Conservation (phyloP, 805 yeast species). For the Ogataea henricii region DNA sequence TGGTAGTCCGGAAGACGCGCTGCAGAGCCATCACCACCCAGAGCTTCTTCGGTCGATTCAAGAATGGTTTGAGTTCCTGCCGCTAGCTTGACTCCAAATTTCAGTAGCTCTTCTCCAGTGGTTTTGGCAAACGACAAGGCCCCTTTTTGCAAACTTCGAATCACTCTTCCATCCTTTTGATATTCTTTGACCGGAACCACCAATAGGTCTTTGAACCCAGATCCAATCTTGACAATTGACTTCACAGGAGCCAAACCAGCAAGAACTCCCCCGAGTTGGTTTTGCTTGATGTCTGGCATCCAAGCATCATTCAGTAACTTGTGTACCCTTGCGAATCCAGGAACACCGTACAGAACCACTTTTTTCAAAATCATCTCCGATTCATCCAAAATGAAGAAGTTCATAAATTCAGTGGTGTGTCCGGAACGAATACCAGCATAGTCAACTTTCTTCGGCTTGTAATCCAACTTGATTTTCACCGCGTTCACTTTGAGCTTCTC, state of each 20-base stretch:
- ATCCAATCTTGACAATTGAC: constrained; percentile 74
- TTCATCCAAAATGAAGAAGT: constrained; percentile 86
- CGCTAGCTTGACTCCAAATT: constrained; percentile 81
- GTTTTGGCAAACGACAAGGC: constrained; percentile 71
- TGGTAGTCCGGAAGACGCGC: constrained; percentile 31
- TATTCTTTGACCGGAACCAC: constrained; percentile 76
- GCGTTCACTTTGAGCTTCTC: constrained; percentile 66
- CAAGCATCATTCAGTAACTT: constrained; percentile 64
- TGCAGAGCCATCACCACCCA: constrained; percentile 73
- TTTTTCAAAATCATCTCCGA: constrained; percentile 68
- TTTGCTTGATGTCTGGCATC: constrained; percentile 85
- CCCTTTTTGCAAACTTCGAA: constrained; percentile 74
- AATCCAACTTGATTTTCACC: constrained; percentile 71
- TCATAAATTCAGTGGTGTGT: constrained; percentile 81
- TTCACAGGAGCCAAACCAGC: constrained; percentile 84
- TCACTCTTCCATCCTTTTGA: constrained; percentile 66
- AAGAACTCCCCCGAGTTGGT: constrained; percentile 77
- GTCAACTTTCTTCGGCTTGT: constrained; percentile 88
- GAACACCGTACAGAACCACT: constrained; percentile 68
- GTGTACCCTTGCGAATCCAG: constrained; percentile 68
- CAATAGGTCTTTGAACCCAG: constrained; percentile 73
- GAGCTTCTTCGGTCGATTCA: constrained; percentile 75
- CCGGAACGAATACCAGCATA: constrained; percentile 86
- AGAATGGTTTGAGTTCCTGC: constrained; percentile 83
- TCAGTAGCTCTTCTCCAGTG: constrained; percentile 77